Conservation (phyloP, 768 basidiomycete species). For the Hygrophorus pudorinus region DNA sequence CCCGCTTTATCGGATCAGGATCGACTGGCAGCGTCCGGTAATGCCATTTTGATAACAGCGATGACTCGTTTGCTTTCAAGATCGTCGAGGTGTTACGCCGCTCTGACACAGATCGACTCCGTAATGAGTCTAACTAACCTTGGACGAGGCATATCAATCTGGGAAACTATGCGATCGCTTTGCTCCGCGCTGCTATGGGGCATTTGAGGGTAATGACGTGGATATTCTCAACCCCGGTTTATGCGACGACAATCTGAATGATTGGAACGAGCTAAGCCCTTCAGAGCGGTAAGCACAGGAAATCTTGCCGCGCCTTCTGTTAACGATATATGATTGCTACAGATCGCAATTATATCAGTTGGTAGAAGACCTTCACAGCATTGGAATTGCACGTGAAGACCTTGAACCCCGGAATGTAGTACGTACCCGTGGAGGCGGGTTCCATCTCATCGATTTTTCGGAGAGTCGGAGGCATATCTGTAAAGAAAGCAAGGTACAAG, state of each 20-base stretch:
- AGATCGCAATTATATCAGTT: slow-evolving; percentile 13
- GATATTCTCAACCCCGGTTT: slow-evolving; percentile 13
- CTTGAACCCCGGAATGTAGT: slow-evolving; percentile 13
- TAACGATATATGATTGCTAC: slow-evolving; percentile 10
- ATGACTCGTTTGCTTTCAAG: slow-evolving; percentile 11
- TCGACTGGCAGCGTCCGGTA: slow-evolving; percentile 12
- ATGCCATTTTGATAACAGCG: slow-evolving; percentile 13
- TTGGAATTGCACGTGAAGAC: slow-evolving; percentile 13
- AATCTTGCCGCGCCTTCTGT: slow-evolving; percentile 6
- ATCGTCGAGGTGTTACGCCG: slow-evolving; percentile 11
- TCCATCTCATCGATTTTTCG: slow-evolving; percentile 13
- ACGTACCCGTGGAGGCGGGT: slow-evolving; percentile 11
- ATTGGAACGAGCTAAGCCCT: slow-evolving; percentile 11
- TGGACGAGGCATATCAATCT: slow-evolving; percentile 12
- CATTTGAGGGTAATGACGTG: no score
- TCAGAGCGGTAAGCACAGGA: no score
- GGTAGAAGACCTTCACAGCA: slow-evolving; percentile 12
- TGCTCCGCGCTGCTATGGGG: no score
- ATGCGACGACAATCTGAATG: slow-evolving; percentile 12
- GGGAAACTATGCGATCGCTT: no score
- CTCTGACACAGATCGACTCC: slow-evolving; percentile 10
- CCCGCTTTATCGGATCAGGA: slow-evolving; percentile 12
- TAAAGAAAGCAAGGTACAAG: slow-evolving; percentile 9
- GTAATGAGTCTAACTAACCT: slow-evolving; percentile 13
- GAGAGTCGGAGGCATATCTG: no score